Evolutionary conservation across 2,329 filamentous ascomycete genomes (phyloP), one percentile per base, ranked within the genome.

Genomic region (Fusarium sp.): DNA sequence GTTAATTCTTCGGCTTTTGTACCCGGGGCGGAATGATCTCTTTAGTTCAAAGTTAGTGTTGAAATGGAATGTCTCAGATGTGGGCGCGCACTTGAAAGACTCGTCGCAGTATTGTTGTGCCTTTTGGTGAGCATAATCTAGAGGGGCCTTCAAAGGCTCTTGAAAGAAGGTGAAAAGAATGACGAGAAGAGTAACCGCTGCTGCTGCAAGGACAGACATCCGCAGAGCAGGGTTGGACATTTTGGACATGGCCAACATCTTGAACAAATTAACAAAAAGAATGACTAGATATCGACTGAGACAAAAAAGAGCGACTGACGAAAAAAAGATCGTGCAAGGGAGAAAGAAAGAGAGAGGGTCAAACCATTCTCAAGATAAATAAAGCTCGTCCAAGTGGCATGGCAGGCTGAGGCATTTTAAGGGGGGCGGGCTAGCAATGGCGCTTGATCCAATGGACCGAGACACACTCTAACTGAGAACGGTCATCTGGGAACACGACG

Each of bases 41-140:
- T 7, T 2, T 6, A 6, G 11, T 6, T 4, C 25, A 10, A n/a
- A 16, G 31, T 54, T 33, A 34, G 6, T 36, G 36, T 54, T n/a
- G 14, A 18, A 54, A 34, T 54, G 18, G 58, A 10, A 69, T 34
- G 20, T 2, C 5, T 9, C 7, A 7, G 14, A 16, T 33, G 3
- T 11, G 14, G 31, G 27, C 13, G 18, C 20, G 25, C 14, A n/a
- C 66, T 42, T n/a, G 6, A 49, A 53, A 13, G 66, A 40, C 16
- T 33, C 58, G 16, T 27, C 49, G 34, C 63, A 63, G 63, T 68
- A 70, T 44, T 69, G 58, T 6, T 67, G 63, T 14, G 58, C 59
- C 34, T 70, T 69, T 13, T 40, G 18, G 4, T 70, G 67, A 18
- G 67, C 63, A 42, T 64, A 70, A 7, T 55, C 59, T 29, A 69